Evolutionary conservation across 192 early-diverging fungal species (phyloP), one percentile per base, ranked within the genome.

Genomic region (Coemansia sp.): DNA sequence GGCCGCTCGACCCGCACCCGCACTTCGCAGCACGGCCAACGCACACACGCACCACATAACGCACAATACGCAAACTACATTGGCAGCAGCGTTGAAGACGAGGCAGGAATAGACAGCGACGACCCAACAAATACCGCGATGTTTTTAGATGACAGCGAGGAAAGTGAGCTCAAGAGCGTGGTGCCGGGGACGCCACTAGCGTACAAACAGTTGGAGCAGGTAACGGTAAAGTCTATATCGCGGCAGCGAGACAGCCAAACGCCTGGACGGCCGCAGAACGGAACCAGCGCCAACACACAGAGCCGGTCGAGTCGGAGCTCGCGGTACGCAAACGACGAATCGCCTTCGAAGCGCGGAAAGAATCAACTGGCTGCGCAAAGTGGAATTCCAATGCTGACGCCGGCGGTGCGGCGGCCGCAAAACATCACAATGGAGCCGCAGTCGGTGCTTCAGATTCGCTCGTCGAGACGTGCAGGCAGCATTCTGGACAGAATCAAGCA

Each of bases 41-140:
- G 41, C 15, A n/a, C 14, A 45, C 14, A 45, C 9, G 39, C 39
- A 41, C 39, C 7, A 24, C 53, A 55, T 5, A 24, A 14, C 27
- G 51, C 29, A 65, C 63, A 57, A 11, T 37, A 29, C 25, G 24
- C 43, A 61, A 50, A 38, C 10, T 14, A 22, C 39, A 27, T 27
- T 4, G 22, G 19, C 25, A 60, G 45, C 25, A 65, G 50, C 23
- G 45, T 57, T 29, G 51, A 27, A 35, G 49, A 23, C 7, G 60
- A 48, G 32, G 64, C 60, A 15, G 61, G 50, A 4, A 43, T 59
- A 22, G 60, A 73, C 52, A 63, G 67, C 57, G 67, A 79, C 45
- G 77, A 80, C 69, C 77, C 77, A 15, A 70, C 72, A 45, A 80
- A 80, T 63, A 80, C 72, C 9, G 77, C 77, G 8, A 80, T 80